Evolutionary conservation across 441 rosid species (phyloP).

Genomic region (Lepidium campestre): DNA sequence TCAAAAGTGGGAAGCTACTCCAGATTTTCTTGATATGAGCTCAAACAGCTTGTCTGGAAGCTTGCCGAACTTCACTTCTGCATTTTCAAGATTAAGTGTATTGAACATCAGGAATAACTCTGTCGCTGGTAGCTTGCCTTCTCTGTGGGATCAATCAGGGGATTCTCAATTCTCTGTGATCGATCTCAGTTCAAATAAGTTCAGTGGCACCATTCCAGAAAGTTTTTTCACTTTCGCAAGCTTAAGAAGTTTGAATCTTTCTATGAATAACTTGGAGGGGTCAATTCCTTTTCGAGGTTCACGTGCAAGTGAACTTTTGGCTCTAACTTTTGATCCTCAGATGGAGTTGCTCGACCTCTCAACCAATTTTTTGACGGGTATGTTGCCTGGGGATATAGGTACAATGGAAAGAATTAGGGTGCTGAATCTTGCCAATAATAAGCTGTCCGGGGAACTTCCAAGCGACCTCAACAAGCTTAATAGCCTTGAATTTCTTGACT

Average conservation of each 20-base stretch:
- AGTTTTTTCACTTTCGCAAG: constrained; percentile 53
- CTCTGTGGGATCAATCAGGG: constrained; percentile 40
- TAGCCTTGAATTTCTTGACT: constrained; percentile 67
- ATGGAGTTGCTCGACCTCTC: constrained; percentile 93
- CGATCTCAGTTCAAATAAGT: constrained; percentile 70
- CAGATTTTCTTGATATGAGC: constrained; percentile 78
- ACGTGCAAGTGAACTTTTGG: constrained; percentile 48
- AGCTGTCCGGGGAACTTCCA: constrained; percentile 64
- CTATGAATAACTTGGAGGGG: constrained; percentile 65
- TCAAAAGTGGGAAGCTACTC: constrained; percentile 58
- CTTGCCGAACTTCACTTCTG: constrained; percentile 51
- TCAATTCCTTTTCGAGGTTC: constrained; percentile 61
- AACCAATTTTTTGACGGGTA: constrained; percentile 58
- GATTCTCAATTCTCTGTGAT: constrained; percentile 42
- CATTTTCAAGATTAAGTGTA: constrained; percentile 42
- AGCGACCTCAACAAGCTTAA: constrained; percentile 65
- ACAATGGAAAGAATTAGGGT: constrained; percentile 49
- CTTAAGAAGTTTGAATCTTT: constrained; percentile 68
- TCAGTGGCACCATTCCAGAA: constrained; percentile 57
- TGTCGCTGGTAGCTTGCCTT: constrained; percentile 52
- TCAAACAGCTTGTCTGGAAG: constrained; percentile 73
- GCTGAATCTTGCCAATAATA: constrained; percentile 67
- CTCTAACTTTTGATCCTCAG: constrained; percentile 38
- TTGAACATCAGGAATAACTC: constrained; percentile 63
- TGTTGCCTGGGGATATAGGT: constrained; percentile 62